A percentile compares a stretch with the other conserved stretches of the same genome.
Evolutionary conservation across 257 asterid genomes (phyloP).

Genomic region (Plectranthus barbatus): DNA sequence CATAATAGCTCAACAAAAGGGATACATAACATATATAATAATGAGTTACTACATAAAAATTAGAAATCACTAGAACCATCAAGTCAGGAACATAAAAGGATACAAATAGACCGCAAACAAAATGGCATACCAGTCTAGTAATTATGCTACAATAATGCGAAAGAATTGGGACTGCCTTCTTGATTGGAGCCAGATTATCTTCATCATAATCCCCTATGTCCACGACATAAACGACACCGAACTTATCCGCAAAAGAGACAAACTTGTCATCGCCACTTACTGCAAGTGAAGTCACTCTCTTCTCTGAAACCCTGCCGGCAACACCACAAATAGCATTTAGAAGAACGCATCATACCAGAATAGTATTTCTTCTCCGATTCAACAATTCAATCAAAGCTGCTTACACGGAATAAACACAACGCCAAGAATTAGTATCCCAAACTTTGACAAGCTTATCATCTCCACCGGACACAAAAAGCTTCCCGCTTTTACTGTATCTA

Average conservation of each 20-base stretch:
- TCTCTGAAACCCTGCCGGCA: conserved; percentile 64
- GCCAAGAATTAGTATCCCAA: conserved; percentile 76
- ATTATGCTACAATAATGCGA: conserved; percentile 95
- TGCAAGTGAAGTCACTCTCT: conserved; percentile 89
- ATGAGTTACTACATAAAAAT: background rate
- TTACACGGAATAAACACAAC: conserved; percentile 64
- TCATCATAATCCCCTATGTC: conserved; percentile 32
- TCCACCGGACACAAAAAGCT: conserved; percentile 75
- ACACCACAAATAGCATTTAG: conserved; percentile 6
- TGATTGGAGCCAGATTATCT: conserved; percentile 24
- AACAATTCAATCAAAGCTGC: conserved; percentile 19
- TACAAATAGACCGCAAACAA: background rate
- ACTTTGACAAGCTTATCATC: conserved; percentile 88
- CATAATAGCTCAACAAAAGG: background rate
- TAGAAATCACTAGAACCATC: background rate
- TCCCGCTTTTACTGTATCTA: conserved; percentile 62
- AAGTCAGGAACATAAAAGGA: background rate
- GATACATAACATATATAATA: background rate
- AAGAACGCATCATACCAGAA: background rate
- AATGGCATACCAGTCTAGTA: conserved; percentile 69
- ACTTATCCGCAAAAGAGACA: conserved; percentile 85
- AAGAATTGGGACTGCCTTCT: conserved; percentile 69
- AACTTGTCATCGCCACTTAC: conserved; percentile 52
- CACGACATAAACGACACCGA: conserved; percentile 70
- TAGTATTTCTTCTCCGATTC: background rate